Conservation (phyloP, 108 stramenopile species). For the Nannochloropsis salina region DNA sequence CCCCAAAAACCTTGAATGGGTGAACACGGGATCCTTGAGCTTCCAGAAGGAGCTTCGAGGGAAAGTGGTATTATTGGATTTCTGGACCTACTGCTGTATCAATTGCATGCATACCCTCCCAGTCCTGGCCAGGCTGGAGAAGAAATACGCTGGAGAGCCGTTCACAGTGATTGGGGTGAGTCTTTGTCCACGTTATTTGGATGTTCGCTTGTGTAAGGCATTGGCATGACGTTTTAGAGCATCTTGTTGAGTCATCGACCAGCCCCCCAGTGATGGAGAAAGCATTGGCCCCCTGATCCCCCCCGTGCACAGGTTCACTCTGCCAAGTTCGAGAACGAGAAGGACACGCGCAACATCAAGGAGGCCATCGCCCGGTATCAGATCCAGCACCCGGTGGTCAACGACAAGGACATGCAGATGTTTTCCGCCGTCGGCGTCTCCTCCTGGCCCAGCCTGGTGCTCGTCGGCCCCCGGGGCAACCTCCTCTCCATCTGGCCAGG, state of each 20-base stretch:
- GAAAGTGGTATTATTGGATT: neutral
- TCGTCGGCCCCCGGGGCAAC: constrained; percentile 2
- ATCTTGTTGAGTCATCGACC: no score
- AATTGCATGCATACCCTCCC: constrained; percentile 14
- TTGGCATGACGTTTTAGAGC: no score
- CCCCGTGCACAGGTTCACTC: neutral
- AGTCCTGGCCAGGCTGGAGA: neutral
- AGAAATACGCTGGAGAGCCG: neutral
- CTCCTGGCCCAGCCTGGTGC: neutral
- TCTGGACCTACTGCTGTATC: neutral
- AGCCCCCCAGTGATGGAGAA: no score
- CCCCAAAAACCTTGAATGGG: constrained; percentile 4
- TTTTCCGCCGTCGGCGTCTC: neutral
- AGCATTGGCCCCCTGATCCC: no score
- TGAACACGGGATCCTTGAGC: neutral
- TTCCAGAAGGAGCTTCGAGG: neutral
- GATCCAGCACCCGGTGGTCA: constrained; percentile 5
- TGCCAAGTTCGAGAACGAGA: constrained; percentile 20
- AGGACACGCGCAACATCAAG: neutral
- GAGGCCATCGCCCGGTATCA: neutral
- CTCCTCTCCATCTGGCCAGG: constrained; percentile 8
- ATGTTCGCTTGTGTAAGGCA: no score
- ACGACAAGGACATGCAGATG: neutral
- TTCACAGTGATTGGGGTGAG: neutral
- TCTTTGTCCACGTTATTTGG: neutral